A percentile compares a stretch with the other conserved stretches of the same genome.
phyloP scores from a whole-genome alignment of 768 basidiomycete genomes.

The Gyrodon lividus region DNA sequence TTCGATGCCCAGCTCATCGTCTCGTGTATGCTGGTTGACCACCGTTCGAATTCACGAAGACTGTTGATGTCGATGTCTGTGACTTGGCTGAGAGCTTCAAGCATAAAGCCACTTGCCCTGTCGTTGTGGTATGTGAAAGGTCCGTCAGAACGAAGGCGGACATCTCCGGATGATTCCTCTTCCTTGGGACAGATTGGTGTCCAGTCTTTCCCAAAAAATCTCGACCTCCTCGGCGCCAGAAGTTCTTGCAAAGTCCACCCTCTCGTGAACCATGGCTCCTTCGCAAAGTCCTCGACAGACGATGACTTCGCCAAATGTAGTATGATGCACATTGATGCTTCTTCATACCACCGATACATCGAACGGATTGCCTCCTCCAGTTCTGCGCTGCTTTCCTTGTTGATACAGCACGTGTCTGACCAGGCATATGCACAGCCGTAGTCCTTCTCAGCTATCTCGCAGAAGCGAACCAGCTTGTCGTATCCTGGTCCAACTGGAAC shows the following conservation, averaged over 20 bases:
- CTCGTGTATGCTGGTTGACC: conserved; percentile 19
- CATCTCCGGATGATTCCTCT: conserved; percentile 12
- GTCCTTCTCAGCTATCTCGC: conserved; percentile 23
- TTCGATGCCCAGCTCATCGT: conserved; percentile 27
- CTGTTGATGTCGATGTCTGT: conserved; percentile 22
- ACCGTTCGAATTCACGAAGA: conserved; percentile 18
- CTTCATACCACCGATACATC: conserved; percentile 23
- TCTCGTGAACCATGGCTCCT: conserved; percentile 24
- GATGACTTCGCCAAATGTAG: conserved; percentile 20
- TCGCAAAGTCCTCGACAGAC: conserved; percentile 19
- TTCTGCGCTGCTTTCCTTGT: conserved; percentile 27
- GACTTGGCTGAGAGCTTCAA: conserved; percentile 14
- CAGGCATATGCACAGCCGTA: conserved; percentile 28
- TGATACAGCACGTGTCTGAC: conserved; percentile 29
- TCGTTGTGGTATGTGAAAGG: conserved; percentile 11
- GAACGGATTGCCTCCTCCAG: conserved; percentile 30
- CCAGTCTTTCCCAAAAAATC: conserved; percentile 25
- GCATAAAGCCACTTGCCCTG: conserved; percentile 18
- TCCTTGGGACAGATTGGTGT: conserved; percentile 21
- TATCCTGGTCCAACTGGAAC: conserved; percentile 22
- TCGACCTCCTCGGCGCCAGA: conserved; percentile 21
- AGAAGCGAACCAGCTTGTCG: conserved; percentile 26
- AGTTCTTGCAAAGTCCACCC: conserved; percentile 27
- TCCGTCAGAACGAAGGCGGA: conserved; percentile 3
- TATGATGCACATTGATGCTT: conserved; percentile 24